Base-by-base conservation (phyloP, 1,284 basidiomycete species). In the Wallemia ichthyophaga region DNA sequence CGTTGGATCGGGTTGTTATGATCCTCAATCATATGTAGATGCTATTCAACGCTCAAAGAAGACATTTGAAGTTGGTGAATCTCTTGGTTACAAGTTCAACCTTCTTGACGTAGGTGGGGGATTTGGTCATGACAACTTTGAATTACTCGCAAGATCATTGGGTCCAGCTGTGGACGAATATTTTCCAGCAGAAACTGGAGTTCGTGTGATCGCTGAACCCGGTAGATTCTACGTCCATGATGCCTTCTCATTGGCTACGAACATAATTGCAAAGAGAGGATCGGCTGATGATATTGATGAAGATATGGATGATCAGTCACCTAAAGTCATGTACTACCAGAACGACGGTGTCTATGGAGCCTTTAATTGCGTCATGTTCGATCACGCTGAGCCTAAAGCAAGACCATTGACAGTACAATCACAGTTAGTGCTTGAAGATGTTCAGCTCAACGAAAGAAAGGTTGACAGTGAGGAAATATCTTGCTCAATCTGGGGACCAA, bases 281-380 rank as follows among this genome's bases (percentile, higher is more conserved):
- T 59, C 59, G 58, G 55, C 58, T 11, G 60, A 70, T 19, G 57
- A 69, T 66, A 60, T 63, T 33, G 61, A 57, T 17, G 54, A 56
- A 19, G 58, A 61, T 57, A 59, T 62, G 32, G 61, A 63, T 54
- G 57, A 61, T 32, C 25, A 56, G 27, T 57, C 33, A 55, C 26
- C 55, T 9, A 26, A 58, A 21, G 57, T 25, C 21, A 58, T 58
- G 25, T 85, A 92, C 74, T 95, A 94, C 74, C 86, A 94, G 77
- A 94, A 91, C 72, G 91, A 94, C 70, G 91, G 89, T 56, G 86
- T 95, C 48, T 98, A 98, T 71, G 91, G 92, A 59, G 85, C 92
- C 23, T 96, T 98, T 78, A 96, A 98, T 77, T 89, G 86, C 71
- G 85, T 87, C 71, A 74, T 92, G 67, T 92, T 91, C 70, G 87